These are phyloP conservation scores for Xylaria grammica DNA, from an alignment of 495 filamentous ascomycete genomes.

Conservation along the genomic window DNA sequence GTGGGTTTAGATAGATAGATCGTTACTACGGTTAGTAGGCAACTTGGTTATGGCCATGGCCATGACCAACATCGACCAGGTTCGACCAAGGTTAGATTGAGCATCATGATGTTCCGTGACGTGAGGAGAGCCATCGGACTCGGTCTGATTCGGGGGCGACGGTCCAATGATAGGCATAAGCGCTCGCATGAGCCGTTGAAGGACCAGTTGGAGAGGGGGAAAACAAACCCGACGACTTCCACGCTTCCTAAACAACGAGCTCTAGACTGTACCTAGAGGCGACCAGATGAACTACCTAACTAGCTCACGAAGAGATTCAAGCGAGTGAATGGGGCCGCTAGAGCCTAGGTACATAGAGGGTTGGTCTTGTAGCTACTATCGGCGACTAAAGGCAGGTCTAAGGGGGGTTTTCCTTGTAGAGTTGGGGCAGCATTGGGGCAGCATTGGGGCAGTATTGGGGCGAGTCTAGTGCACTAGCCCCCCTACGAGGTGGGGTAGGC, in stretches of 20 bases:
- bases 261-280: slow-evolving; percentile 16
- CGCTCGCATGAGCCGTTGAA: slow-evolving; percentile 1
- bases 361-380: slow-evolving; percentile 15
- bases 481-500: too few species aligned
- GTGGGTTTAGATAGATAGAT: too few species aligned
- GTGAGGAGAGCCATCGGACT: not conserved
- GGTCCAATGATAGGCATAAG: slow-evolving; percentile 6
- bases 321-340: slow-evolving; percentile 10
- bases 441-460: too few species aligned
- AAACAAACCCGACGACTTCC: not conserved
- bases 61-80: too few species aligned
- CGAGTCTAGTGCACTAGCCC: not conserved
- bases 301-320: not conserved
- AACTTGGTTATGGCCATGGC: not conserved
- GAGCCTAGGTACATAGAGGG: slow-evolving; percentile 6
- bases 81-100: too few species aligned
- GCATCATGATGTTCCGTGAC: not conserved
- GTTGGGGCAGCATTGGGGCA: not conserved
- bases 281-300: slow-evolving; percentile 6
- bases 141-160: not conserved
- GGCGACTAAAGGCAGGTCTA: not conserved
- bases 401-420: not conserved
- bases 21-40: not conserved
- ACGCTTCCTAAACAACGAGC: slow-evolving; percentile 4
- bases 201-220: slow-evolving; percentile 3